Evolutionary conservation across 441 rosid genomes (phyloP).

Genomic region (Daphne laureola): DNA sequence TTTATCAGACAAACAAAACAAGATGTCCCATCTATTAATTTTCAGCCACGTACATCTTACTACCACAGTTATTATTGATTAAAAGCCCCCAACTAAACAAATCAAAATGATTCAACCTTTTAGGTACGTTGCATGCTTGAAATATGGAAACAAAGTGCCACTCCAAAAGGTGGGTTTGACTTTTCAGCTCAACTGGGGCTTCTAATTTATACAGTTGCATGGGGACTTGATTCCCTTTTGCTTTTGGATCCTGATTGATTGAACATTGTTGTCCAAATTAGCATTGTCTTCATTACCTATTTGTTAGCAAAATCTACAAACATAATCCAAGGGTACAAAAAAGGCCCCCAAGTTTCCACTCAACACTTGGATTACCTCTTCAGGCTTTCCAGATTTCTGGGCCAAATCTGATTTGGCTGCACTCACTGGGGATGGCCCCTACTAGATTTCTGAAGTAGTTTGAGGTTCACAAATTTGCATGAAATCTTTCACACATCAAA

Average conservation of each 20-base stretch:
- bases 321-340: constrained; percentile 18
- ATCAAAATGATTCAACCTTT: constrained; percentile 3
- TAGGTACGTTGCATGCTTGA: constrained; percentile 19
- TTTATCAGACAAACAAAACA: too few relatives aligned
- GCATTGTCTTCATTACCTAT: constrained; percentile 3
- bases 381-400: constrained; percentile 21
- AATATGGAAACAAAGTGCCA: constrained; percentile 22
- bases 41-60: constrained; percentile 7
- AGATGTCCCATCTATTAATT: constrained; percentile 1
- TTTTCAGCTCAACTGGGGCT: constrained; percentile 13
- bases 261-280: not conserved
- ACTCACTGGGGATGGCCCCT: constrained; percentile 7
- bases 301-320: constrained; percentile 8
- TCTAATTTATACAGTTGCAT: not conserved
- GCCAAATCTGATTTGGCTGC: constrained; percentile 23
- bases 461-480: constrained; percentile 4
- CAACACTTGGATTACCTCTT: constrained; percentile 6
- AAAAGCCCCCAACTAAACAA: constrained; percentile 12
- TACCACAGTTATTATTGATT: constrained; percentile 1
- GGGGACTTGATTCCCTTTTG: constrained; percentile 16
- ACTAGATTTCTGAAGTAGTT: constrained; percentile 7
- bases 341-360: constrained; percentile 15
- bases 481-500: too few relatives aligned
- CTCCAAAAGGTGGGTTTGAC: constrained; percentile 20
- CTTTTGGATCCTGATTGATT: constrained; percentile 15